phyloP scores from a whole-genome alignment of 805 yeast genomes.

The Yamadazyma ubonensis region DNA sequence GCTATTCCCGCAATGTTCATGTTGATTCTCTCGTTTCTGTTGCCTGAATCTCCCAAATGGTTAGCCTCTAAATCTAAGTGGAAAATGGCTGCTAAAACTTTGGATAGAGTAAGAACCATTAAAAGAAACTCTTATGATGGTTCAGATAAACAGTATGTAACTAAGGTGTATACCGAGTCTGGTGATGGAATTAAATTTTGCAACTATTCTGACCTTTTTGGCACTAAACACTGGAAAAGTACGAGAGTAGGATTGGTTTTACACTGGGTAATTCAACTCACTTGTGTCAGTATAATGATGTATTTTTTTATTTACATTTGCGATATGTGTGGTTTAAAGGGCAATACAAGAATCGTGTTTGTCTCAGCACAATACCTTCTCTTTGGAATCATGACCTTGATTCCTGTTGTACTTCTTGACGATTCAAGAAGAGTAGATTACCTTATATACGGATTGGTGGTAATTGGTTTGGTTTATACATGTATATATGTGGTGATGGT shows the following conservation, averaged over 20 bases:
- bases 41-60: conserved; percentile 37
- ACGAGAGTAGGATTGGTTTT: conserved; percentile 36
- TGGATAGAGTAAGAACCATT: conserved; percentile 14
- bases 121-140: conserved; percentile 5
- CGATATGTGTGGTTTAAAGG: conserved; percentile 46
- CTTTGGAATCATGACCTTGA: conserved; percentile 38
- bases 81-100: conserved; percentile 32
- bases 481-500: conserved; percentile 37
- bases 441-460: conserved; percentile 41
- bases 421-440: conserved; percentile 47
- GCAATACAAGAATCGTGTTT: conserved; percentile 27
- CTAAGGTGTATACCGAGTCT: conserved; percentile 22
- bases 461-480: conserved; percentile 35
- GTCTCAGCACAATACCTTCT: conserved; percentile 40
- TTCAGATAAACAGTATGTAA: conserved; percentile 22
- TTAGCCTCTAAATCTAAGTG: conserved; percentile 29
- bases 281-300: conserved; percentile 44
- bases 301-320: conserved; percentile 47
- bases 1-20: conserved; percentile 21
- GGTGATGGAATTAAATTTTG: conserved; percentile 20
- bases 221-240: conserved; percentile 30
- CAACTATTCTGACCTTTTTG: conserved; percentile 32
- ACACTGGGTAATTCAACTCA: conserved; percentile 45
- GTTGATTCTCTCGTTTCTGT: conserved; percentile 18
- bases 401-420: conserved; percentile 47